A percentile compares a stretch with the other conserved stretches of the same genome.
These are phyloP conservation scores for Trapa bicornis DNA, from an alignment of 345 rosid species.

Conservation along the genomic window DNA sequence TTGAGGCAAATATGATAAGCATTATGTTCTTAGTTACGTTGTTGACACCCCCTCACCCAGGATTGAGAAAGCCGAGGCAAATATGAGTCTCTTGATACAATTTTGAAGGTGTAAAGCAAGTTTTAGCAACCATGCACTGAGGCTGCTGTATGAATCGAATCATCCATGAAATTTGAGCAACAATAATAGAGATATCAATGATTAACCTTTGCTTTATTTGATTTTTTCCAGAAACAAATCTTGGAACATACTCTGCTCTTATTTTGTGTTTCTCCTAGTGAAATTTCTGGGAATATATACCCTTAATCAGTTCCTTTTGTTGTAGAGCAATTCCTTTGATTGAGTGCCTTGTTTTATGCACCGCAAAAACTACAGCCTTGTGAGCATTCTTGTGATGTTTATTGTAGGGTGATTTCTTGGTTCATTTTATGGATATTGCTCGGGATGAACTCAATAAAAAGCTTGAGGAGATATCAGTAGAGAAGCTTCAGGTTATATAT, in stretches of 20 bases:
- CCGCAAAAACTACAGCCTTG: neutral
- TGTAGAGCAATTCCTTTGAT: neutral
- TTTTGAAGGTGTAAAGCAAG: too few relatives aligned
- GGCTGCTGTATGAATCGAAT: neutral
- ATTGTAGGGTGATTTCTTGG: constrained; percentile 88
- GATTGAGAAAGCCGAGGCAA: neutral
- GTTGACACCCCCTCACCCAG: neutral
- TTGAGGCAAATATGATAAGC: neutral
- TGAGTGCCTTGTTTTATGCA: neutral
- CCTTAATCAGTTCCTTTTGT: neutral
- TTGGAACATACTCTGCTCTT: neutral
- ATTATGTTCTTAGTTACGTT: neutral
- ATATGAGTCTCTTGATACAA: too few relatives aligned
- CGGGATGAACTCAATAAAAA: constrained; percentile 82
- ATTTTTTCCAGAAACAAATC: neutral
- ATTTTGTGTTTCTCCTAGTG: neutral
- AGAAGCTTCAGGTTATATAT: constrained; percentile 69
- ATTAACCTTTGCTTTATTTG: neutral
- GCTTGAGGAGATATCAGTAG: constrained; percentile 68
- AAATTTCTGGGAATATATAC: neutral
- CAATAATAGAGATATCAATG: neutral
- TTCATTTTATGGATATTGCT: constrained; percentile 96
- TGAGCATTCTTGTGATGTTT: constrained; percentile 4
- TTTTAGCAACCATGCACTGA: neutral
- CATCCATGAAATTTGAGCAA: neutral